Conservation (phyloP, 1,284 basidiomycete species). For the Trametes pubescens region DNA sequence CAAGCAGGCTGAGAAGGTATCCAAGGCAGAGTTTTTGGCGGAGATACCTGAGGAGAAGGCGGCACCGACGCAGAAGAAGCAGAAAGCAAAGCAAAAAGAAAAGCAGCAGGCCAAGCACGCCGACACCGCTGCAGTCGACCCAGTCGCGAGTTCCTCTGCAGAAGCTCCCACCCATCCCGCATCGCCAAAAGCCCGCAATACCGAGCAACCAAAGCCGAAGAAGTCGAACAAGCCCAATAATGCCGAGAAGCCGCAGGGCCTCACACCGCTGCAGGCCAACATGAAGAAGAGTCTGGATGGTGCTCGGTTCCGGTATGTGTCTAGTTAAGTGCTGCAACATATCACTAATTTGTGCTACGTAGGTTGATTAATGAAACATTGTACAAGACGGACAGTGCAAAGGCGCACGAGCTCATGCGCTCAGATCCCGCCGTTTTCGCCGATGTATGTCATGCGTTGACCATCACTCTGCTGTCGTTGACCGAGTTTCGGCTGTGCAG, state of each 20-base stretch:
- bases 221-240: conserved; percentile 12
- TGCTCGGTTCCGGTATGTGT: conserved; percentile 80
- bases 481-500: conserved; percentile 49
- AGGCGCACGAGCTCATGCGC: conserved; percentile 84
- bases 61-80: conserved; percentile 9
- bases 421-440: conserved; percentile 78
- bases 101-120: conserved; percentile 27
- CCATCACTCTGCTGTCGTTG: background rate
- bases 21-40: background rate
- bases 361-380: conserved; percentile 90
- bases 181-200: background rate
- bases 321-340: conserved; percentile 5
- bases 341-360: conserved; percentile 8
- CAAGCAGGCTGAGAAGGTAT: conserved; percentile 37
- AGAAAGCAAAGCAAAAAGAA: conserved; percentile 32
- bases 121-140: conserved; percentile 4
- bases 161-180: background rate
- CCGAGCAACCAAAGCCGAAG: background rate
- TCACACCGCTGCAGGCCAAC: conserved; percentile 77
- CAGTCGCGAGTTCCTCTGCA: background rate
- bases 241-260: conserved; percentile 37
- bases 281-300: conserved; percentile 86
- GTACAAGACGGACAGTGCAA: conserved; percentile 82
- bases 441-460: conserved; percentile 60
- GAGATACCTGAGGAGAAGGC: background rate